These are phyloP conservation scores for Fusarium domesticum DNA, from an alignment of 2,329 filamentous ascomycete species.

Conservation along the genomic window DNA sequence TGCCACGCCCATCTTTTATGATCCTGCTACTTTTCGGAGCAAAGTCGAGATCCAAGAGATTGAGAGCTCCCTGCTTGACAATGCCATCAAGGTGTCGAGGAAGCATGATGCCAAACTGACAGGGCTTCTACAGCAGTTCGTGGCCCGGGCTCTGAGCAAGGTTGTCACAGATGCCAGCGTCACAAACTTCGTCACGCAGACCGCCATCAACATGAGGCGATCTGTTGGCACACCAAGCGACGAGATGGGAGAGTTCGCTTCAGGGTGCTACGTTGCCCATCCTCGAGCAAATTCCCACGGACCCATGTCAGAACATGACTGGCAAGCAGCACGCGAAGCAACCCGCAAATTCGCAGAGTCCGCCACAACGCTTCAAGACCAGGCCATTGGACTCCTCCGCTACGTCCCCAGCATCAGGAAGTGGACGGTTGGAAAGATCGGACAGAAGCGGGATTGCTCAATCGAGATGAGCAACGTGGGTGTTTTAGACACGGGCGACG, in stretches of 20 bases:
- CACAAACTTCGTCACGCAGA: constrained; percentile 26
- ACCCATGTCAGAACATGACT: constrained; percentile 18
- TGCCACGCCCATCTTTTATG: constrained; percentile 11
- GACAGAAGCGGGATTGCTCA: constrained; percentile 20
- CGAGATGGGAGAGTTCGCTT: constrained; percentile 16
- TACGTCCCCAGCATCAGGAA: constrained; percentile 22
- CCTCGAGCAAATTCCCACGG: constrained; percentile 4
- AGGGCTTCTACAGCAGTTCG: constrained; percentile 18
- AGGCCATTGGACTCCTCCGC: constrained; percentile 20
- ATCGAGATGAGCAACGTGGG: constrained; percentile 27
- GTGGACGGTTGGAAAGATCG: constrained; percentile 23
- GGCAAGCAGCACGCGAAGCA: constrained; percentile 12
- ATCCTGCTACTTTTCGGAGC: constrained; percentile 9
- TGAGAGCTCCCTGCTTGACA: constrained; percentile 7
- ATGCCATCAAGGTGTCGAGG: constrained; percentile 8
- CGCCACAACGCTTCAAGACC: constrained; percentile 16
- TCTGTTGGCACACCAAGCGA: constrained; percentile 19
- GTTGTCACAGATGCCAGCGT: constrained; percentile 10
- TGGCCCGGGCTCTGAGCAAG: constrained; percentile 22
- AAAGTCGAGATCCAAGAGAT: constrained; percentile 19
- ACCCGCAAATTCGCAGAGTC: constrained; percentile 14
- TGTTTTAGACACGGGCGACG: constrained; percentile 7
- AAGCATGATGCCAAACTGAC: constrained; percentile 22
- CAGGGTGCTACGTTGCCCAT: constrained; percentile 15
- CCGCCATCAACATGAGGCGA: constrained; percentile 24